Evolutionary conservation across 331 rosid species (phyloP), one percentile per base, ranked within the genome.

Genomic region (Rhamnella rubrinervis): DNA sequence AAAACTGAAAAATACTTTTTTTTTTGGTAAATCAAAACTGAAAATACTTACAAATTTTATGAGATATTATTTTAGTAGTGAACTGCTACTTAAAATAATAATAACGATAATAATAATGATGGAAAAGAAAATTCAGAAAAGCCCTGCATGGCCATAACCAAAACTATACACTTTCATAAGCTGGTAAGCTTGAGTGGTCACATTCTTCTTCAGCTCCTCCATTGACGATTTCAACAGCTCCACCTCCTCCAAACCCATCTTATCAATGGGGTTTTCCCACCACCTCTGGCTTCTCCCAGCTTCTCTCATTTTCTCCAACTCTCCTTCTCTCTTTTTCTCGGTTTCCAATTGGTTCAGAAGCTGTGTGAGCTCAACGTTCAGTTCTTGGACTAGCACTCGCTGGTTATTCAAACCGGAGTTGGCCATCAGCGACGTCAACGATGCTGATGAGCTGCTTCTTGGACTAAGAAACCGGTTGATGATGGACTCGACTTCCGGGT

Each of bases 151-250:
- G 35, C 35, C 31, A 26, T 26, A 26, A 26, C 23, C 18, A 65
- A 18, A 19, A 8, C 28, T 68, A 53, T 79, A 75, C 9, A 75
- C 89, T 59, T 71, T 66, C 62, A 78, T 66, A 64, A 82, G 71
- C 65, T 74, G 80, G 66, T 37, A 72, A 6, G 75, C 81, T 68
- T 83, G 71, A 50, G 76, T 77, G 37, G 60, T 77, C 2, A 82
- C 56, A 7, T 76, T 82, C 41, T 72, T 81, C 71, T 82, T 78
- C 19, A 74, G 59, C 59, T 74, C 83, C 75, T 78, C 83, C 60
- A 77, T 0, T 38, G 82, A 58, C 9, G 28, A 71, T 68, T 51
- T 66, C 67, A 82, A 37, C 46, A 39, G 61, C 61, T 51, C 72
- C 13, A 82, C 56, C 75, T 74, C 77, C 9, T 39, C 37, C 44